Base-by-base conservation (phyloP, 2,329 filamentous ascomycete genomes). In the Nemania sp. region DNA sequence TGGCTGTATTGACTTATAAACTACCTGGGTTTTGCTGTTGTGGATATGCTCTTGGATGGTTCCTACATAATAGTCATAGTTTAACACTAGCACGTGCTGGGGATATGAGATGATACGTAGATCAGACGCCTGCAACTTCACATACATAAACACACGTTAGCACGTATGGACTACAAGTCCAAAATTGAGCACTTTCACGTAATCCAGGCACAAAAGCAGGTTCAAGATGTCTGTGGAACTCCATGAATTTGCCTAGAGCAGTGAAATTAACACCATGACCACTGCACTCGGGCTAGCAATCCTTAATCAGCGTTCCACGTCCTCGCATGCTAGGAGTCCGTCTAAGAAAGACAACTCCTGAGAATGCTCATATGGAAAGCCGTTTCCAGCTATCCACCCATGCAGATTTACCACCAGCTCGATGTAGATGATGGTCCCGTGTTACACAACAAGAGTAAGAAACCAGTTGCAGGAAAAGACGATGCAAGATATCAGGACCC, bases 401-500 rank as follows among this genome's bases (percentile, higher is more conserved):
- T 83, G 84, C 84, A 87, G 84, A 78, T 73, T 70, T 76, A 73
- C 73, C 73, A 73, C 55, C 70, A 82, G 35, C 80, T 81, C 79
- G 69, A 82, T 77, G 79, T 81, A 82, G 79, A 83, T 82, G 81
- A 72, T 57, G 67, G 54, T 68, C 62, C 65, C 62, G 56, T 56
- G 70, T 66, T 71, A 66, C 70, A 71, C 69, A 67, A 80, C 74
- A 76, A 78, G 82, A 82, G 84, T 83, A 80, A 18, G 81, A 84
- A 81, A 82, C 79, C 79, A 82, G 81, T 79, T 77, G 79, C 76
- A 74, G 72, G 74, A 80, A 79, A 79, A 77, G 83, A 73, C 67
- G 84, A 89, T 91, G 90, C 89, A 88, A 92, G 90, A 92, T 92
- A 93, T 93, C 91, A 91, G 90, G 91, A 90, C 85, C 86, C 88